Base-by-base conservation (phyloP, 805 yeast genomes). In the Pichia membranifaciens region DNA sequence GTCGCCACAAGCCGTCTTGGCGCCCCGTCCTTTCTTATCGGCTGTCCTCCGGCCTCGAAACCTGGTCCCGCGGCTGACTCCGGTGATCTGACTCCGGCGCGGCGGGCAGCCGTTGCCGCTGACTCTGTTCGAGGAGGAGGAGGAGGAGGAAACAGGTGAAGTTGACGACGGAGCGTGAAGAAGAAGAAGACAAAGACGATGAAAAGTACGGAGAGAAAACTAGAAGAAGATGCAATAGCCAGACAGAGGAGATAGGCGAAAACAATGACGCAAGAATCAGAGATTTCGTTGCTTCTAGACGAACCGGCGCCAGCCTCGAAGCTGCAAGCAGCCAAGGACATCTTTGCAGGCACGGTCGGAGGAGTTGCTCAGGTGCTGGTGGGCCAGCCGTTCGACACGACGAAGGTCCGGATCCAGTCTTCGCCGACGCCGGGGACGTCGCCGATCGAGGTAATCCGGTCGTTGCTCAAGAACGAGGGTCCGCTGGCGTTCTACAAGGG, bases 321-420 rank as follows among this genome's bases (percentile, higher is more conserved):
- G 16, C 56, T 55, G 46, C 61, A 79, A 38, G 87, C 87, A 10
- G 54, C 74, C 29, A 88, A 88, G 58, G 96, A 90, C 64, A 75
- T 89, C 42, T 67, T 86, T 46, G 95, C 95, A 4, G 99, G 99
- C 18, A 91, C 97, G 16, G 75, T 84, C 56, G 98, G 98, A 48
- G 99, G 99, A 45, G 79, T 93, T 23, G 91, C 97, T 6, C 99
- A 93, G 68, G 98, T 93, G 7, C 70, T 93, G 31, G 86, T 84
- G 13, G 99, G 99, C 21, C 98, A 93, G 67, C 97, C 98, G 7
- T 91, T 91, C 60, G 98, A 90, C 64, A 87, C 96, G 9, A 87
- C 93, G 39, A 91, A 91, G 67, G 98, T 93, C 18, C 74, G 99
- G 44, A 72, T 93, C 41, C 98, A 93, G 61, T 83, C 95, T 2